Percentiles rank a stretch among this genome's conserved stretches.
phyloP scores from a whole-genome alignment of 176 grass and related monocot species.

The Oryza officinalis region DNA sequence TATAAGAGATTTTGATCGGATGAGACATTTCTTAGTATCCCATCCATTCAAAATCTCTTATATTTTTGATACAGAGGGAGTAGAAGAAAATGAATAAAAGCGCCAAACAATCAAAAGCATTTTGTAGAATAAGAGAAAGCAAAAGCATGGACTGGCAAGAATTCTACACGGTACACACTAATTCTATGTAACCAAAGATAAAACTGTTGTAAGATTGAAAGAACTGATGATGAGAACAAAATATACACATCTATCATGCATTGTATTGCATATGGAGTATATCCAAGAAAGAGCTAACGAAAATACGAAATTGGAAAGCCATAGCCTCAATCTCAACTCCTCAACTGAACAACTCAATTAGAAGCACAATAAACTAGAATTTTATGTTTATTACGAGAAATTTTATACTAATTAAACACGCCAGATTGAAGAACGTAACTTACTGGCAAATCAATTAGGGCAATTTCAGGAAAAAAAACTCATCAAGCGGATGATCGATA shows the following conservation, averaged over 20 bases:
- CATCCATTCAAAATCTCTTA: too few relatives aligned
- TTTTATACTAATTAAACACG: neutral
- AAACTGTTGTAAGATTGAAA: neutral
- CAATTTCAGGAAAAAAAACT: neutral
- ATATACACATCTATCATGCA: too few relatives aligned
- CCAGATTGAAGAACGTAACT: neutral
- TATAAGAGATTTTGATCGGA: too few relatives aligned
- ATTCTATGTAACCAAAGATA: neutral
- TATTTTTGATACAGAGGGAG: too few relatives aligned
- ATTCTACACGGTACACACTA: neutral
- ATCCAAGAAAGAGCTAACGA: too few relatives aligned
- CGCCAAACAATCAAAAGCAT: neutral
- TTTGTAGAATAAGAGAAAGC: neutral
- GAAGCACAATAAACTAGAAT: too few relatives aligned
- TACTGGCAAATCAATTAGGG: neutral
- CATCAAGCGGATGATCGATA: neutral
- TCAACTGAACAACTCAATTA: too few relatives aligned
- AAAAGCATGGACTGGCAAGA: neutral
- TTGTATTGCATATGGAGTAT: too few relatives aligned
- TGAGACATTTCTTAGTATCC: too few relatives aligned
- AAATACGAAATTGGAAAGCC: neutral
- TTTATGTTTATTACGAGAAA: too few relatives aligned
- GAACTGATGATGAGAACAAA: neutral
- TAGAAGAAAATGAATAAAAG: neutral
- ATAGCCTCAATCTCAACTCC: neutral